Evolutionary conservation across 495 filamentous ascomycete genomes (phyloP).

Genomic region (Penicillium egyptiacum): DNA sequence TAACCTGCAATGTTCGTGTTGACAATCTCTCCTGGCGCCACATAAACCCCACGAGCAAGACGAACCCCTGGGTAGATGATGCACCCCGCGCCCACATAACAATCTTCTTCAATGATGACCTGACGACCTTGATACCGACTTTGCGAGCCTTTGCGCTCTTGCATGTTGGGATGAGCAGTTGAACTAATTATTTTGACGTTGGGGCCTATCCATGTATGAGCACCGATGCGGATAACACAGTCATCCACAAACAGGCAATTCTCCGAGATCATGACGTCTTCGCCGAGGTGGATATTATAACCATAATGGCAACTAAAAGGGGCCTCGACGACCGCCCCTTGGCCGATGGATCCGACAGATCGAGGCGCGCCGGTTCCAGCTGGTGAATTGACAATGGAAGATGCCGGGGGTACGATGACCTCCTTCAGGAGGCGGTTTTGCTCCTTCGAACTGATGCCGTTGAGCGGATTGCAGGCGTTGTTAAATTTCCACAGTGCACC

Average conservation of each 20-base stretch:
- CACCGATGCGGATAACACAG: slow-evolving; percentile 70
- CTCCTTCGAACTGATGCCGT: slow-evolving; percentile 73
- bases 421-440: slow-evolving; percentile 77
- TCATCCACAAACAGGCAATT: slow-evolving; percentile 89
- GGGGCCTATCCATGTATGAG: slow-evolving; percentile 75
- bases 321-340: slow-evolving; percentile 76
- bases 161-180: slow-evolving; percentile 73
- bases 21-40: slow-evolving; percentile 50
- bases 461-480: slow-evolving; percentile 76
- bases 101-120: slow-evolving; percentile 84
- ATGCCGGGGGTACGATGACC: slow-evolving; percentile 56
- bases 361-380: slow-evolving; percentile 39
- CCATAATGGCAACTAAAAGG: slow-evolving; percentile 96
- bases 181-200: slow-evolving; percentile 84
- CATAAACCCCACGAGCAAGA: slow-evolving; percentile 43
- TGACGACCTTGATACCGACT: slow-evolving; percentile 69
- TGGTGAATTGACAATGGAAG: slow-evolving; percentile 46
- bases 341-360: slow-evolving; percentile 63
- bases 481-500: slow-evolving; percentile 87
- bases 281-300: slow-evolving; percentile 87
- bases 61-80: slow-evolving; percentile 69
- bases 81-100: slow-evolving; percentile 82
- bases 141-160: slow-evolving; percentile 69
- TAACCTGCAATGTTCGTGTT: slow-evolving; percentile 46
- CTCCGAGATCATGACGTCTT: slow-evolving; percentile 80